phyloP scores from a whole-genome alignment of 1,284 basidiomycete genomes.

The Coniferiporia weirii region DNA sequence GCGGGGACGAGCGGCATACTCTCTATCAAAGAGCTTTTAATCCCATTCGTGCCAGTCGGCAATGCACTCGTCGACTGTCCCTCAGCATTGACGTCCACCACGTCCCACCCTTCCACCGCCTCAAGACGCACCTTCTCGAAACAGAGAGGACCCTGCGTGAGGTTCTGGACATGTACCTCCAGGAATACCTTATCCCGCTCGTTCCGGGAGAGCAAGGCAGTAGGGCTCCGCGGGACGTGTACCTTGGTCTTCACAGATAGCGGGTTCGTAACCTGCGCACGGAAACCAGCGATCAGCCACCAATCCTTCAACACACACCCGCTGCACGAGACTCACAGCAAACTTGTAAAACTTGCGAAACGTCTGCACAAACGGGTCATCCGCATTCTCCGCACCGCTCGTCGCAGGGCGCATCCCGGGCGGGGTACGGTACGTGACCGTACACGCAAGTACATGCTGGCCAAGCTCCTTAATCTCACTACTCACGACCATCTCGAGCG shows the following conservation, averaged over 20 bases:
- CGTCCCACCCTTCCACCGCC: constrained; percentile 64
- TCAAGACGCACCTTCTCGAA: constrained; percentile 75
- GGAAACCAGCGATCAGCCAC: constrained; percentile 4
- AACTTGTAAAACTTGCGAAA: constrained; percentile 90
- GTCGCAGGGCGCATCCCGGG: constrained; percentile 44
- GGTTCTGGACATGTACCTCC: constrained; percentile 84
- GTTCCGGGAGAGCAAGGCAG: constrained; percentile 51
- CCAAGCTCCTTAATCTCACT: constrained; percentile 83
- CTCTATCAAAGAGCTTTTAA: constrained; percentile 49
- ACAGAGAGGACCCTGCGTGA: constrained; percentile 69
- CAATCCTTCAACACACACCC: background rate
- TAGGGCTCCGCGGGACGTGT: constrained; percentile 65
- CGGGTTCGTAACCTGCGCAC: constrained; percentile 72
- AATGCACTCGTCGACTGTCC: constrained; percentile 3
- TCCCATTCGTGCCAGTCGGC: constrained; percentile 24
- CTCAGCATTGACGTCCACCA: constrained; percentile 45
- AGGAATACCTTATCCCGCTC: constrained; percentile 80
- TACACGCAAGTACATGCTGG: constrained; percentile 76
- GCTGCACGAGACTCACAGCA: constrained; percentile 49
- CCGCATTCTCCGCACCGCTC: constrained; percentile 40
- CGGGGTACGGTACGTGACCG: constrained; percentile 65
- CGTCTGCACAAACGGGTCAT: constrained; percentile 58
- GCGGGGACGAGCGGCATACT: constrained; percentile 68
- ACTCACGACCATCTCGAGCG: constrained; percentile 58
- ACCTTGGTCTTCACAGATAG: constrained; percentile 89